Evolutionary conservation across 441 rosid species (phyloP).

Genomic region (Eutrema salsugineum): DNA sequence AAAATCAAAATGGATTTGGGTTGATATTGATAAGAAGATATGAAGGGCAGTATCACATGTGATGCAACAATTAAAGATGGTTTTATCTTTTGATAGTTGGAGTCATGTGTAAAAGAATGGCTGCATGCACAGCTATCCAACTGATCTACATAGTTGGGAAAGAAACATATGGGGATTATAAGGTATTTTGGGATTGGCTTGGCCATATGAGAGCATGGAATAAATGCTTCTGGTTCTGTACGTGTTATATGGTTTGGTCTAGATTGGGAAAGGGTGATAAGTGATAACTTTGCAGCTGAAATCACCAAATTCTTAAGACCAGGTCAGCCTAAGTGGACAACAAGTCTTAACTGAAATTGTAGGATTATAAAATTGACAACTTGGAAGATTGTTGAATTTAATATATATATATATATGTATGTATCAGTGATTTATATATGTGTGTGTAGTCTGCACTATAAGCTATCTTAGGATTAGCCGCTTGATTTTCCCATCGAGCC

Average conservation of each 20-base stretch:
- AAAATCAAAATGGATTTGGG: no score
- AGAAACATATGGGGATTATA: no score
- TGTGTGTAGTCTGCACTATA: neutral
- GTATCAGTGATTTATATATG: neutral
- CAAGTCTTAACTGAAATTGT: neutral
- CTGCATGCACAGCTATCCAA: no score
- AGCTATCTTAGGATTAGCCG: neutral
- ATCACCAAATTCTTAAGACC: neutral
- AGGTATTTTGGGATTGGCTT: no score
- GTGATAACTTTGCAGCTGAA: neutral
- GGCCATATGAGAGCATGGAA: no score
- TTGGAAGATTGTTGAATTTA: neutral
- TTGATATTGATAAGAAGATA: no score
- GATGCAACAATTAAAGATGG: no score
- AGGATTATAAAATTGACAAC: conserved; percentile 3
- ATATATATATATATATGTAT: neutral
- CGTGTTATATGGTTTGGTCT: neutral
- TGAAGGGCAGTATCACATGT: no score
- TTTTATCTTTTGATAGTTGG: no score
- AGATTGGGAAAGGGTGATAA: conserved; percentile 6
- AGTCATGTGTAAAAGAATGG: no score
- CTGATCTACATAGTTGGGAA: no score
- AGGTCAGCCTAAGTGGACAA: conserved; percentile 27
- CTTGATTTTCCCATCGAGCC: neutral
- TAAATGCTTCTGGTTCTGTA: no score